Percentiles rank a stretch among this genome's conserved stretches.
These are phyloP conservation scores for Aechmea fasciata DNA, from an alignment of 176 grass and related monocot genomes.

Conservation along the genomic window DNA sequence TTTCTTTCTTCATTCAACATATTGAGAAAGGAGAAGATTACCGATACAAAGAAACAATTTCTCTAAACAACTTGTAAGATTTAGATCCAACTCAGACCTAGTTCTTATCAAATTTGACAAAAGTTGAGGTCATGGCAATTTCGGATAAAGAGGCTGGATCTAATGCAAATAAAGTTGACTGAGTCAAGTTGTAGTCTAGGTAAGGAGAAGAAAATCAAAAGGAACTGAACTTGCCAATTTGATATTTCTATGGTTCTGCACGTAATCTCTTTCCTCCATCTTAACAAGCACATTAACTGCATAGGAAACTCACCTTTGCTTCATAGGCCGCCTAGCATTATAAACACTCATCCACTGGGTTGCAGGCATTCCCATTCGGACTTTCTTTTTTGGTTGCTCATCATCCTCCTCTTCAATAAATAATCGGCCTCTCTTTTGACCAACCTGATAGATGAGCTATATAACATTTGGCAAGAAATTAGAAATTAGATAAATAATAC, in stretches of 20 bases:
- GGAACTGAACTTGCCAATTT: background rate
- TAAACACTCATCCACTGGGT: constrained; percentile 93
- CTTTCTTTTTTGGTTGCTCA: constrained; percentile 90
- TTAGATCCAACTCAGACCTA: too few species aligned
- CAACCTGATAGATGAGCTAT: constrained; percentile 77
- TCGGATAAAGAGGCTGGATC: too few species aligned
- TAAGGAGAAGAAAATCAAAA: background rate
- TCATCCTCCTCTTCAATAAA: constrained; percentile 84
- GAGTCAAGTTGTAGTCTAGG: background rate
- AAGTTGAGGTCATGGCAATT: too few species aligned
- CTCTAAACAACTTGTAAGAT: too few species aligned
- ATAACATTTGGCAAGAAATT: constrained; percentile 23
- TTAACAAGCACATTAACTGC: background rate
- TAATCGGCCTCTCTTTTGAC: constrained; percentile 84
- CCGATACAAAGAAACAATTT: too few species aligned
- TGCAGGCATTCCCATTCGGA: constrained; percentile 85
- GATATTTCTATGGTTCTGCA: constrained; percentile 1
- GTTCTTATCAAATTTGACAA: too few species aligned
- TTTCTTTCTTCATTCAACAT: too few species aligned
- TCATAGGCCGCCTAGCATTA: constrained; percentile 88
- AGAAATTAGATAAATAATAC: constrained; percentile 10
- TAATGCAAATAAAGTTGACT: too few species aligned
- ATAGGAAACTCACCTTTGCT: constrained; percentile 53
- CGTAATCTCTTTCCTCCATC: background rate
- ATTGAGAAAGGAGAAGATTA: too few species aligned